These are phyloP conservation scores for Plantago ovata DNA, from an alignment of 257 asterid species.

Conservation along the genomic window DNA sequence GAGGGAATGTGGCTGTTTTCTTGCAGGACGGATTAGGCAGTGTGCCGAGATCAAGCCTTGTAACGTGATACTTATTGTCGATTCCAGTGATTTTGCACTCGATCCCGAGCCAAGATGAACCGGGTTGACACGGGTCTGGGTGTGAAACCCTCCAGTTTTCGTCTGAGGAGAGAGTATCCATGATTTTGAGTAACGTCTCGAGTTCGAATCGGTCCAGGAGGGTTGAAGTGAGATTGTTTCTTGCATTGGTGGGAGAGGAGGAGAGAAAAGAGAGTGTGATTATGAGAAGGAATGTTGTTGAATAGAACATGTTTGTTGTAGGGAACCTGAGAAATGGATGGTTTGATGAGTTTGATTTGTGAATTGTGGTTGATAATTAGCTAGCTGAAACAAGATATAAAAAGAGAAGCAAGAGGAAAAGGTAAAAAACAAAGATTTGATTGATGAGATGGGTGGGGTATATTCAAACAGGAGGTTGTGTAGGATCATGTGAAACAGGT, in stretches of 20 bases:
- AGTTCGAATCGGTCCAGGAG: constrained; percentile 61
- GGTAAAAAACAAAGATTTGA: constrained; percentile 41
- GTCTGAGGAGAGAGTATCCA: constrained; percentile 65
- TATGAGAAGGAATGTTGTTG: constrained; percentile 31
- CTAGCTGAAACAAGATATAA: constrained; percentile 15
- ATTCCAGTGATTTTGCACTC: constrained; percentile 61
- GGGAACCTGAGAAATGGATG: constrained; percentile 12
- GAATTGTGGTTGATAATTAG: neutral
- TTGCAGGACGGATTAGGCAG: constrained; percentile 78
- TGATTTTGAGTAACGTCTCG: constrained; percentile 57
- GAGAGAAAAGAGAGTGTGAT: constrained; percentile 13
- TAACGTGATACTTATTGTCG: constrained; percentile 66
- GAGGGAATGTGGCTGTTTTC: constrained; percentile 60
- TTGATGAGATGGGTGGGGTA: constrained; percentile 61
- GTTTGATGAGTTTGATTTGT: too few species aligned
- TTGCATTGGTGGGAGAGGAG: constrained; percentile 22
- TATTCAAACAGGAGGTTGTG: constrained; percentile 35
- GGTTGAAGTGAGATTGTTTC: constrained; percentile 22
- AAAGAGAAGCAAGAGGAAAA: constrained; percentile 22
- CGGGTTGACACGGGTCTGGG: constrained; percentile 69
- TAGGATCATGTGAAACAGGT: constrained; percentile 37
- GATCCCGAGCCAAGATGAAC: constrained; percentile 68
- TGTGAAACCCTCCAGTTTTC: constrained; percentile 56
- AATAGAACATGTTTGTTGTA: constrained; percentile 34
- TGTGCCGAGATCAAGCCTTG: constrained; percentile 72